Evolutionary conservation across 345 rosid genomes (phyloP), one percentile per base, ranked within the genome.

Genomic region (Citrus australasica): DNA sequence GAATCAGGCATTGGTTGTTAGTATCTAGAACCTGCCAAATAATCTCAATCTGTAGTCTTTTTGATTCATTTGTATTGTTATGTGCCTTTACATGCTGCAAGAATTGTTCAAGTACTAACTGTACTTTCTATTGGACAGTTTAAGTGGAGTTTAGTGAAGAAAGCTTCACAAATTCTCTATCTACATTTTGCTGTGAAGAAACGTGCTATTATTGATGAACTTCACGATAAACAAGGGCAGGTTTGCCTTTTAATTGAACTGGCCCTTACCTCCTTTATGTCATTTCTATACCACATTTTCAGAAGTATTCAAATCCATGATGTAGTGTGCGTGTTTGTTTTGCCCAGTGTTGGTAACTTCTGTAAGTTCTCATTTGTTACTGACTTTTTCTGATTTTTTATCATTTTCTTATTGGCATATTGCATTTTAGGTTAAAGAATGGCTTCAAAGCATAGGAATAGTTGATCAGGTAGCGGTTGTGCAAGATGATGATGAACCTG

Each of bases 191-290:
- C 96, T 69, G 84, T 95, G 81, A 91, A 91, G 91, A 95, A 85
- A 82, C 95, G 98, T 30, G 89, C 84, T 32, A 32, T 95, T 70
- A 86, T 93, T 14, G 89, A 92, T 83, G 99, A 95, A 60, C 84
- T 95, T 62, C 92, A 93, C 24, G 99, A 90, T 83, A 93, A 89
- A 87, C 99, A 95, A 80, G 98, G 87, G 74, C 98, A 91, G 91
- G 98, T 95, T 68, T 74, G 55, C 46, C 59, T 33, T 42, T 62
- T 10, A 40, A 55, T 30, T 48, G 24, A 38, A 6, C 37, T 59
- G 24, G 32, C 25, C 37, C 2, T 67, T 63, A 37, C 64, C 33
- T 71, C 58, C 17, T 59, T 25, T 66, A 38, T 70, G 48, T 67
- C 51, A 22, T 67, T 22, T 67, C 37, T 3, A 16, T 38, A 2